These are phyloP conservation scores for Trametes polyzona DNA, from an alignment of 1,284 basidiomycete species.

Conservation along the genomic window DNA sequence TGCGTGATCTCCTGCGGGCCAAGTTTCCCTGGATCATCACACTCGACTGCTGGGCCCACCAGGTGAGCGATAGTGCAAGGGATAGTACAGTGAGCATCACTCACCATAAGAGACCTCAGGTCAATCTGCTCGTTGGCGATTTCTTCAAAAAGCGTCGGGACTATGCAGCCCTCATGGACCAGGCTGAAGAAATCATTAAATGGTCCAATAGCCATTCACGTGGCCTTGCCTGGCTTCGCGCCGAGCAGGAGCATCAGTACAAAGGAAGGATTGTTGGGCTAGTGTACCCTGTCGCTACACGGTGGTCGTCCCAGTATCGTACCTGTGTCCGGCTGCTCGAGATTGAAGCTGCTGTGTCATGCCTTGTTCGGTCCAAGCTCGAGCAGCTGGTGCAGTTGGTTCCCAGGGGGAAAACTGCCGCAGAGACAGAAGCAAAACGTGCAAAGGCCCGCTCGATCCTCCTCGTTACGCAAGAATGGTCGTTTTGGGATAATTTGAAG, in stretches of 20 bases:
- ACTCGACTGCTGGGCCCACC: conserved; percentile 40
- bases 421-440: conserved; percentile 3
- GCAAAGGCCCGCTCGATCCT: too few relatives aligned
- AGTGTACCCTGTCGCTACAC: conserved; percentile 17
- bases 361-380: too few relatives aligned
- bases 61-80: conserved; percentile 20
- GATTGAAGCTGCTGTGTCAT: too few relatives aligned
- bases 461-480: background rate
- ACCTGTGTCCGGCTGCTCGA: conserved; percentile 12
- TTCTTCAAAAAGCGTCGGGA: conserved; percentile 25
- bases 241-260: conserved; percentile 22
- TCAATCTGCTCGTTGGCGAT: conserved; percentile 39
- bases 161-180: conserved; percentile 17
- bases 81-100: conserved; percentile 1
- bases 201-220: conserved; percentile 40
- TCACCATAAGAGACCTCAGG: background rate
- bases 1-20: conserved; percentile 30
- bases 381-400: too few relatives aligned
- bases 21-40: conserved; percentile 29
- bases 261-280: conserved; percentile 1
- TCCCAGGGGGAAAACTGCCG: background rate
- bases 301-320: conserved; percentile 22
- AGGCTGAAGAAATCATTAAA: conserved; percentile 36
- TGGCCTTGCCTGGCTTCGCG: conserved; percentile 34
- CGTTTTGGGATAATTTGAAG: too few relatives aligned